Base-by-base conservation (phyloP, 257 asterid species). In the Striga asiatica region DNA sequence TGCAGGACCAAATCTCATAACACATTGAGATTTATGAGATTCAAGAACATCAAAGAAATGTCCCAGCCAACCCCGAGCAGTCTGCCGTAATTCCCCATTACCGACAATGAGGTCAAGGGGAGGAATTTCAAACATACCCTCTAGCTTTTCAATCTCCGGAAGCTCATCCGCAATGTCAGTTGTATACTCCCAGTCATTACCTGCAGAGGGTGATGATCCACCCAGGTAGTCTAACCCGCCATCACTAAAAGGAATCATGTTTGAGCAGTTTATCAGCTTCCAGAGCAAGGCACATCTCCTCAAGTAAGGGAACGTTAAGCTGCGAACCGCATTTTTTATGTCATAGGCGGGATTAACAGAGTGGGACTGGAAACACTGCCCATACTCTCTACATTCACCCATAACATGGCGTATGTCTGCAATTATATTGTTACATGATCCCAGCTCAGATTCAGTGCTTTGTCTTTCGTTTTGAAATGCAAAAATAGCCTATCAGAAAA, bases 231-330 rank as follows among this genome's bases (percentile, higher is more conserved):
- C 71, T 58, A 66, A 39, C 50, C 81, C n/a, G n/a, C n/a, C 93
- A 55, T 70, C 71, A 50, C 72, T 60, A 68, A 88, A 92, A 18
- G 94, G 91, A 64, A 54, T 72, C 56, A 66, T 52, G 20, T 56
- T 68, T 27, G 95, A 79, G 73, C 73, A 68, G 61, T 75, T 75
- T 61, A 88, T 66, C 25, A 92, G 78, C 70, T 78, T 88, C 99
- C 99, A 84, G 42, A 92, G 73, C 72, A 92, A 63, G 51, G 87
- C 93, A 70, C 97, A 92, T 82, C 93, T 79, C 68, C 99, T 75
- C 64, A 92, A 70, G 64, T 64, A 92, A n/a, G 99, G 99, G 74
- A 78, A 81, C 32, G 85, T 80, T 71, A 88, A 62, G 71, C 88
- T 69, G 34, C 91, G 86, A 56, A 92, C 77, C 3, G 85, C 71